Percentiles rank a stretch among this genome's conserved stretches.
Conservation (phyloP, 1,284 basidiomycete species). For the Earliella scabrosa region DNA sequence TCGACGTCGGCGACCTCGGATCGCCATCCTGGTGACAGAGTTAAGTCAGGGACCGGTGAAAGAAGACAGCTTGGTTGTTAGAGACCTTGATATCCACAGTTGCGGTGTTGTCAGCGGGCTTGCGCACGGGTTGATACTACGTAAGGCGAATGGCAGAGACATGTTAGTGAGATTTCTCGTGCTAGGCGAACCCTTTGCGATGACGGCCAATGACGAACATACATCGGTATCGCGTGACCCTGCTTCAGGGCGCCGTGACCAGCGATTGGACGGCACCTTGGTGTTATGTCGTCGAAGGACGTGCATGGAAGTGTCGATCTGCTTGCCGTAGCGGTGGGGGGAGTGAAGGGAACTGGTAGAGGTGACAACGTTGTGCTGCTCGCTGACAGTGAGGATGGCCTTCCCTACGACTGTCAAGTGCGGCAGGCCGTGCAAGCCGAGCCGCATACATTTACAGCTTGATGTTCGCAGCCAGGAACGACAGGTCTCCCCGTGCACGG, state of each 20-base stretch:
- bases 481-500: too few species aligned
- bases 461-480: not conserved
- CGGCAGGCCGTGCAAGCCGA: too few species aligned
- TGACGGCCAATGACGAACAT: too few species aligned
- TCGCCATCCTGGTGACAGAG: not conserved
- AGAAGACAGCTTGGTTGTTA: not conserved
- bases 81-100: not conserved
- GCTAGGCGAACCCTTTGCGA: too few species aligned
- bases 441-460: too few species aligned
- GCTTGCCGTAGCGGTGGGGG: too few species aligned
- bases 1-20: not conserved
- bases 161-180: too few species aligned
- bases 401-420: not conserved
- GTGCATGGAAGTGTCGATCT: too few species aligned
- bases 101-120: too few species aligned
- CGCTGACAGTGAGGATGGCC: too few species aligned
- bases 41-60: not conserved
- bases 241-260: not conserved
- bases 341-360: not conserved
- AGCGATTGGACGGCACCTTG: not conserved
- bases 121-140: not conserved
- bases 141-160: too few species aligned
- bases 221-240: conserved; percentile 9
- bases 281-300: conserved; percentile 1
- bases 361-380: not conserved